Conservation (phyloP, 2,329 filamentous ascomycete genomes). For the Penicillium fuscoglaucum region DNA sequence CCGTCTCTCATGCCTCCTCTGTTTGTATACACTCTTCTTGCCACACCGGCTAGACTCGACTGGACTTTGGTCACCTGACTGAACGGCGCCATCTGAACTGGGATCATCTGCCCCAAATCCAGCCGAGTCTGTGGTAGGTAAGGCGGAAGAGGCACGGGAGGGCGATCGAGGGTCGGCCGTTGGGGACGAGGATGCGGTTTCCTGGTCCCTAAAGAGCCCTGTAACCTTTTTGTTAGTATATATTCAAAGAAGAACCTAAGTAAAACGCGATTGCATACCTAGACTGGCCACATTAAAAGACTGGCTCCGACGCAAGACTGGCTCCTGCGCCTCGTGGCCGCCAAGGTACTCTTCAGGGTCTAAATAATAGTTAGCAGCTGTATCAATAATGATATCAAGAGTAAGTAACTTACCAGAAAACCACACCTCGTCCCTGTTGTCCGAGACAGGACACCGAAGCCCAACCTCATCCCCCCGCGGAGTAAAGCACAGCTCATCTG, state of each 20-base stretch:
- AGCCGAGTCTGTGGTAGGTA: not conserved
- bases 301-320: not conserved
- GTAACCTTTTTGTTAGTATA: not conserved
- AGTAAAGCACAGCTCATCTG: not conserved
- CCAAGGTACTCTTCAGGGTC: not conserved
- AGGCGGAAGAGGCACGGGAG: not conserved
- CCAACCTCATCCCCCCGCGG: not conserved
- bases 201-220: not conserved
- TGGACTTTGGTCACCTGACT: not conserved
- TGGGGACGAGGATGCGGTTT: not conserved
- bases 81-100: not conserved
- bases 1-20: not conserved
- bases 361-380: not conserved
- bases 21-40: not conserved
- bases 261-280: not conserved
- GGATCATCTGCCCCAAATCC: not conserved
- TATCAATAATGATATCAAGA: not conserved
- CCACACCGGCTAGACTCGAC: not conserved
- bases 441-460: not conserved
- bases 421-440: not conserved
- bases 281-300: not conserved
- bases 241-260: not conserved
- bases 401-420: slow-evolving; percentile 1
- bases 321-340: not conserved
- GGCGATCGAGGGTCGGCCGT: not conserved